Base-by-base conservation (phyloP, 257 asterid species). In the Nicotiana otophora region DNA sequence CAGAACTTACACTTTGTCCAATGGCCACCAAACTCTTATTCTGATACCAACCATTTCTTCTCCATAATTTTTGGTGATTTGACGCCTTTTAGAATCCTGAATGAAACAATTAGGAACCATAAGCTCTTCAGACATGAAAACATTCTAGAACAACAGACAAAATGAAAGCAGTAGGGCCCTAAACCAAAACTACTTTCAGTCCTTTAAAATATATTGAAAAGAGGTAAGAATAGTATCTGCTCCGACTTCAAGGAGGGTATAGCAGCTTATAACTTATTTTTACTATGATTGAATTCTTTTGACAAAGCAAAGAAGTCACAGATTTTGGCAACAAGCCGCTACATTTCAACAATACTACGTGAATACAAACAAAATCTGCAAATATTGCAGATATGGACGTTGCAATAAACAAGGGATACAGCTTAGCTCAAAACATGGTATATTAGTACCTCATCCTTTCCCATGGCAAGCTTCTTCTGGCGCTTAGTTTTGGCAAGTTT, bases 1-100 rank as follows among this genome's bases (percentile, higher is more conserved):
- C 70, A 85, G 74, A 62, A 84, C 91, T 83, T 86, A 92, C 93
- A 23, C 46, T 64, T 69, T 80, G 87, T 82, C 91, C 82, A 84
- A 39, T 60, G 92, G 88, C 89, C 95, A 88, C 90, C 87, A 90
- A 78, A 92, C 89, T 76, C 88, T 90, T 68, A 92, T 88, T 74
- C 83, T 84, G 81, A 84, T 80, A 64, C 90, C 95, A 82, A 90
- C 84, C 75, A 92, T 62, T 76, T 90, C 92, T 81, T 86, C 91
- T 79, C 89, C 89, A 63, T 87, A 81, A 17, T 60, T 81, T 78
- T 87, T 84, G 82, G 33, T 77, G 80, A 58, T 75, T 51, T 60
- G 82, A 26, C 33, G 76, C 74, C 14, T 85, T 67, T 78, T 65
- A 64, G 85, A 80, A 76, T 46, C 83, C 95, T 91, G 85, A 69